phyloP scores from a whole-genome alignment of 225 moss, liverwort and hornwort species.

The Asterella californica region DNA sequence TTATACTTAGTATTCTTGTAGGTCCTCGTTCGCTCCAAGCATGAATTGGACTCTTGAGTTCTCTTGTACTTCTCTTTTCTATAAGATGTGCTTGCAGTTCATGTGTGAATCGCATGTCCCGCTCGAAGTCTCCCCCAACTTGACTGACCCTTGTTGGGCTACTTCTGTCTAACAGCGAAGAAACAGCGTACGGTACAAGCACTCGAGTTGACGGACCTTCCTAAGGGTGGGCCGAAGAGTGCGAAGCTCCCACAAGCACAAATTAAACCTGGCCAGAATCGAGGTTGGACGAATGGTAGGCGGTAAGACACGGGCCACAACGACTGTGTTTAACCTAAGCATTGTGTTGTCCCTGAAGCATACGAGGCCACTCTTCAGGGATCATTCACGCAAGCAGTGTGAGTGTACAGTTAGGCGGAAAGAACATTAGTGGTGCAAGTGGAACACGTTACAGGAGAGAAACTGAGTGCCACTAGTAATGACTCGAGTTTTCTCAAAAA shows the following conservation, averaged over 20 bases:
- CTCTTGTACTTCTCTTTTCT: no score
- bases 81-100: no score
- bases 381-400: conserved; percentile 29
- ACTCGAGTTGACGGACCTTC: conserved; percentile 89
- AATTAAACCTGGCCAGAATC: conserved; percentile 28
- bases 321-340: not conserved
- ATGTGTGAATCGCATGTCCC: not conserved
- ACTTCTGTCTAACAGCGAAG: conserved; percentile 52
- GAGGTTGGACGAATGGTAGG: conserved; percentile 25
- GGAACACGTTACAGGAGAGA: conserved; percentile 7
- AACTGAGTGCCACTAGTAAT: conserved; percentile 5
- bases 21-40: no score
- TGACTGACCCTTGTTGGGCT: not conserved
- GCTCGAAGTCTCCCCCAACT: not conserved
- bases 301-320: conserved; percentile 10
- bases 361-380: conserved; percentile 15
- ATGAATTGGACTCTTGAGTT: no score
- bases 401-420: conserved; percentile 46
- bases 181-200: conserved; percentile 81
- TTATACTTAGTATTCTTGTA: no score
- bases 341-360: conserved; percentile 12
- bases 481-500: conserved; percentile 13
- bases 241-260: conserved; percentile 35
- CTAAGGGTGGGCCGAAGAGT: conserved; percentile 87
- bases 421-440: conserved; percentile 29